Conservation (phyloP, 169 alveolate genomes). For the Plasmodium vinckei region DNA sequence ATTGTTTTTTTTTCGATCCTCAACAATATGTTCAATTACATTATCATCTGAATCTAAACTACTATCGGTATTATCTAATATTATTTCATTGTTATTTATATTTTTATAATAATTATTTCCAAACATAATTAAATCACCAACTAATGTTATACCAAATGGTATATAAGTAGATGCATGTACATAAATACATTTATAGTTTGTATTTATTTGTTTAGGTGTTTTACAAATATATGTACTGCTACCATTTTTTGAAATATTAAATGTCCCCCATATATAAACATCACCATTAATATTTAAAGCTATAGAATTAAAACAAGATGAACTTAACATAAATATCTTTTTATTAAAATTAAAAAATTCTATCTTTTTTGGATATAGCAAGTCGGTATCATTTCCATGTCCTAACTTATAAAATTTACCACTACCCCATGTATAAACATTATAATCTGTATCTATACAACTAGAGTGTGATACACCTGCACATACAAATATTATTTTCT, state of each 20-base stretch:
- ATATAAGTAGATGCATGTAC: slow-evolving; percentile 55
- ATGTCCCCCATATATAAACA: slow-evolving; percentile 86
- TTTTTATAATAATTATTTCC: not conserved
- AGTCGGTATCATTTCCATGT: slow-evolving; percentile 76
- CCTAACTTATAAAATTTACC: slow-evolving; percentile 89
- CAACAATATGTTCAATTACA: not conserved
- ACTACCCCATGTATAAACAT: slow-evolving; percentile 91
- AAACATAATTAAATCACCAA: slow-evolving; percentile 46
- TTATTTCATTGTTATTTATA: not conserved
- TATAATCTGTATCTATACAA: slow-evolving; percentile 87
- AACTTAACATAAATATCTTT: slow-evolving; percentile 49
- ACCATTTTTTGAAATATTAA: slow-evolving; percentile 20
- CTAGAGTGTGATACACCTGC: slow-evolving; percentile 92
- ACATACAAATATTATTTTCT: slow-evolving; percentile 81
- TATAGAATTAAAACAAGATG: slow-evolving; percentile 60
- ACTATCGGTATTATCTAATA: not conserved
- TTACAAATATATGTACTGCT: slow-evolving; percentile 18
- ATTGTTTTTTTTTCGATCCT: not conserved
- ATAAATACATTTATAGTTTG: slow-evolving; percentile 36
- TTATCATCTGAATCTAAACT: slow-evolving; percentile 12
- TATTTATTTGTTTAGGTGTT: slow-evolving; percentile 37
- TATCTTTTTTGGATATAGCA: slow-evolving; percentile 16
- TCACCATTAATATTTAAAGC: slow-evolving; percentile 84
- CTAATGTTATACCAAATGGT: slow-evolving; percentile 26
- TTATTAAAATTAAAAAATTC: slow-evolving; percentile 31